Percentiles rank a stretch among this genome's conserved stretches.
Evolutionary conservation across 768 basidiomycete species (phyloP).

Genomic region (Phylloporus scabripes): DNA sequence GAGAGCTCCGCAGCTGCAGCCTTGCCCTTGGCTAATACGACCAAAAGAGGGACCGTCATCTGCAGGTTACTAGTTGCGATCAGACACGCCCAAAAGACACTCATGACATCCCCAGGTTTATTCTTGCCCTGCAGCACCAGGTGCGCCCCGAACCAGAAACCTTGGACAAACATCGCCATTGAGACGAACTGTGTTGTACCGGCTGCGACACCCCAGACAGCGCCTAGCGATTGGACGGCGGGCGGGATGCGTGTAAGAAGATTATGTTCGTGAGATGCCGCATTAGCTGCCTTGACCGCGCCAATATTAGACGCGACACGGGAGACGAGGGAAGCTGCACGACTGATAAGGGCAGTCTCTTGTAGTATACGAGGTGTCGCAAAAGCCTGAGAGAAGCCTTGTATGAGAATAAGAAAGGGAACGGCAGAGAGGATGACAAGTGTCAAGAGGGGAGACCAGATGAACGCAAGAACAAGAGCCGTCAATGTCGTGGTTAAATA

Average conservation of each 20-base stretch:
- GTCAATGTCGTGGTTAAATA: conserved; percentile 75
- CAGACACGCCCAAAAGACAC: conserved; percentile 97
- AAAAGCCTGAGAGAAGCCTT: conserved; percentile 65
- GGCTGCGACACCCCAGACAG: conserved; percentile 70
- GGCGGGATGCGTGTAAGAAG: conserved; percentile 40
- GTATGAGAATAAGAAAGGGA: conserved; percentile 73
- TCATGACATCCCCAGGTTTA: conserved; percentile 77
- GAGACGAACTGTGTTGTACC: conserved; percentile 74
- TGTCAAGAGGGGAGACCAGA: conserved; percentile 75
- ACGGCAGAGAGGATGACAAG: conserved; percentile 90
- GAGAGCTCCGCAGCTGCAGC: conserved; percentile 26
- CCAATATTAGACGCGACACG: conserved; percentile 71
- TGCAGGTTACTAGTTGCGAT: conserved; percentile 87
- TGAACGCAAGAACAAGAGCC: conserved; percentile 77
- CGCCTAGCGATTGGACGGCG: conserved; percentile 50
- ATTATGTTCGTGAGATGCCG: conserved; percentile 49
- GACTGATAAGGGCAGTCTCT: conserved; percentile 63
- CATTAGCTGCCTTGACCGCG: conserved; percentile 94
- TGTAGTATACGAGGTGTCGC: conserved; percentile 59
- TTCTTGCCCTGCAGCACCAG: conserved; percentile 76
- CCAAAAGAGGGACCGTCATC: conserved; percentile 77
- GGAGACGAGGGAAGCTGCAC: conserved; percentile 76
- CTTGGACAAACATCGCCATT: conserved; percentile 92
- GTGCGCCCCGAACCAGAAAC: conserved; percentile 92
- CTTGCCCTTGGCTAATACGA: conserved; percentile 66